Percentiles rank a stretch among this genome's conserved stretches.
Evolutionary conservation across 2,329 filamentous ascomycete species (phyloP).

Genomic region (Rhynchosporium secalis): DNA sequence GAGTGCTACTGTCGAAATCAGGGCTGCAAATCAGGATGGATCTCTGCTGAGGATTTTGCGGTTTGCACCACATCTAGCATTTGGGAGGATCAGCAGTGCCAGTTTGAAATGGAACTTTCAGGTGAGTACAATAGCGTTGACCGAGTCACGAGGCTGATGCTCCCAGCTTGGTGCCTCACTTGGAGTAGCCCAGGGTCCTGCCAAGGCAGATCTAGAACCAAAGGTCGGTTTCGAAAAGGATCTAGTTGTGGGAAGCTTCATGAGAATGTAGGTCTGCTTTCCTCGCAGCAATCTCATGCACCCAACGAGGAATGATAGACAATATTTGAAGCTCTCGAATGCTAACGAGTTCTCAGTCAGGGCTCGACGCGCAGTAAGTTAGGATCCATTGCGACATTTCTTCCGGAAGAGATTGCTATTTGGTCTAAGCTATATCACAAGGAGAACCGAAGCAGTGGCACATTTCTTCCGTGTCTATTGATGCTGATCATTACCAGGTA

Average conservation of each 20-base stretch:
- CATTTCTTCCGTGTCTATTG: neutral
- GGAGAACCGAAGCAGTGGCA: neutral
- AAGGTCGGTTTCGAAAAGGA: constrained; percentile 27
- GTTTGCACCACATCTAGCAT: constrained; percentile 52
- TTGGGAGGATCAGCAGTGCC: constrained; percentile 32
- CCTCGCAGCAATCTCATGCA: neutral
- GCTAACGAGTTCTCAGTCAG: constrained; percentile 17
- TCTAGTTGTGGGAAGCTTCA: constrained; percentile 30
- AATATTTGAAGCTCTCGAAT: neutral
- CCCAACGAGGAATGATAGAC: neutral
- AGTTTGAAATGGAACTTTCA: constrained; percentile 33
- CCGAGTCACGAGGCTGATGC: neutral
- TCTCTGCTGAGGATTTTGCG: constrained; percentile 46
- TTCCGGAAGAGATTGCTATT: neutral
- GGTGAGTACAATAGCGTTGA: neutral
- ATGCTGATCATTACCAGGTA: constrained; percentile 10
- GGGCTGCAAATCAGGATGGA: constrained; percentile 32
- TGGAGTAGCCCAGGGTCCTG: constrained; percentile 47
- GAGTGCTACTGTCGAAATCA: constrained; percentile 47
- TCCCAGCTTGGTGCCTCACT: constrained; percentile 36
- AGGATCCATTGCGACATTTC: neutral
- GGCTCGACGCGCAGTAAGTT: constrained; percentile 26
- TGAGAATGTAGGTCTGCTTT: constrained; percentile 30
- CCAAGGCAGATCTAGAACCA: constrained; percentile 21
- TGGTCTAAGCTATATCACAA: neutral